A percentile compares a stretch with the other conserved stretches of the same genome.
These are phyloP conservation scores for Besnoitia besnoiti DNA, from an alignment of 169 alveolate genomes.

Conservation along the genomic window DNA sequence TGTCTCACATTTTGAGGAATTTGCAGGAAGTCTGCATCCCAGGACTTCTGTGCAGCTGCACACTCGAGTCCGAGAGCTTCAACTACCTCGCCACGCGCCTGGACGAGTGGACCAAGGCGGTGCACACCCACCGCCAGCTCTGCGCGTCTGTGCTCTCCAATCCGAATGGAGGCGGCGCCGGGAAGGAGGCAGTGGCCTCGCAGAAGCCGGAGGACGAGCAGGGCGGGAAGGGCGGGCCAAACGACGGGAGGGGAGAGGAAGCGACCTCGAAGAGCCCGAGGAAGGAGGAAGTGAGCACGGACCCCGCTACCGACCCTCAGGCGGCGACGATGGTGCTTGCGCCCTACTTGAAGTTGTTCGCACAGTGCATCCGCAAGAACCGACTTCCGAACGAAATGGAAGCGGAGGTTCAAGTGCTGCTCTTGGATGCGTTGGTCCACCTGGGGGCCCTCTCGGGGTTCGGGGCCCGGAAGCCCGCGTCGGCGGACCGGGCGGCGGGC, in stretches of 20 bases:
- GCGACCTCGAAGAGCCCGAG: neutral
- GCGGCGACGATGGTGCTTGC: slow-evolving; percentile 33
- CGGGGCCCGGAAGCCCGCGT: neutral
- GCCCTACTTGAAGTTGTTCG: slow-evolving; percentile 46
- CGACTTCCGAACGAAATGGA: slow-evolving; percentile 44
- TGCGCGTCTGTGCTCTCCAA: slow-evolving; percentile 40
- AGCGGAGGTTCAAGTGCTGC: slow-evolving; percentile 33
- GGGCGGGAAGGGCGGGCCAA: neutral
- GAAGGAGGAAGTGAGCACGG: neutral
- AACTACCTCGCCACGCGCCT: slow-evolving; percentile 17
- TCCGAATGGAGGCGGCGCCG: neutral
- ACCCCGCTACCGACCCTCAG: slow-evolving; percentile 15
- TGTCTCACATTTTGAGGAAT: slow-evolving; percentile 42
- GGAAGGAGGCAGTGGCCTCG: neutral
- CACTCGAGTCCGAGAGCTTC: neutral
- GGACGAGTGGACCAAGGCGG: slow-evolving; percentile 54
- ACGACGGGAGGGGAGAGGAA: neutral
- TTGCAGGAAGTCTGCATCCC: slow-evolving; percentile 44
- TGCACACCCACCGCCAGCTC: slow-evolving; percentile 48
- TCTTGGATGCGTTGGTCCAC: slow-evolving; percentile 38
- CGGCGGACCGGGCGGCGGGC: neutral
- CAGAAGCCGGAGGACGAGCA: neutral
- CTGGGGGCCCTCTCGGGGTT: slow-evolving; percentile 25
- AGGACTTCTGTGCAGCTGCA: neutral
- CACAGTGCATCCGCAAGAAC: slow-evolving; percentile 42